A percentile compares a stretch with the other conserved stretches of the same genome.
phyloP scores from a whole-genome alignment of 305 asterid genomes.

The Vinca major region DNA sequence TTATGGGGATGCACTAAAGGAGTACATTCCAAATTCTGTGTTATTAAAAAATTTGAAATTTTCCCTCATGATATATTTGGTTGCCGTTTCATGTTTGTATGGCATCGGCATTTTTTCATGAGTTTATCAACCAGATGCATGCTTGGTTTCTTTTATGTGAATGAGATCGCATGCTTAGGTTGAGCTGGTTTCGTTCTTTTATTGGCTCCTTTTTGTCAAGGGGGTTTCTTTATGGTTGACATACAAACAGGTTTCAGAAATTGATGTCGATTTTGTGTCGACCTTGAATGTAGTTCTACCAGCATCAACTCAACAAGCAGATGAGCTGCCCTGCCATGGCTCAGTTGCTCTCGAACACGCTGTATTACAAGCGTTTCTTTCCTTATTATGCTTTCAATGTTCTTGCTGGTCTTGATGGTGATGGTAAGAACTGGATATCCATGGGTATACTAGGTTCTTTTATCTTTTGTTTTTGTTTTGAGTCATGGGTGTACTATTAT shows the following conservation, averaged over 20 bases:
- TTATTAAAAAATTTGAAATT: not conserved
- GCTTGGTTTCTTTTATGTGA: not conserved
- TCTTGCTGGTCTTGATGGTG: slow-evolving; percentile 80
- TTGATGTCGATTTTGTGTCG: slow-evolving; percentile 1
- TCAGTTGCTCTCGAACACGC: slow-evolving; percentile 76
- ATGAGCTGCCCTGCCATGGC: slow-evolving; percentile 89
- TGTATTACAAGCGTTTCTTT: slow-evolving; percentile 88
- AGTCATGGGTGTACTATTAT: too few species aligned
- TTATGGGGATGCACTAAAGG: not conserved
- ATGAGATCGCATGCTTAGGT: not conserved
- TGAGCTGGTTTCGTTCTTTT: not conserved
- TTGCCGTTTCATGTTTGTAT: not conserved
- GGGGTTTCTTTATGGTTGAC: not conserved
- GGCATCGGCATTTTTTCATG: not conserved
- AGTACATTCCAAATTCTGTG: not conserved
- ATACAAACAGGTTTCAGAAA: not conserved
- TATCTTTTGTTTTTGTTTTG: too few species aligned
- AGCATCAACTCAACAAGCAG: slow-evolving; percentile 78
- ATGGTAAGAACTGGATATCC: slow-evolving; percentile 38
- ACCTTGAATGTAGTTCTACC: slow-evolving; percentile 41
- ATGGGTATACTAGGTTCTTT: not conserved
- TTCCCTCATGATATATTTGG: not conserved
- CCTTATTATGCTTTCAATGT: slow-evolving; percentile 90
- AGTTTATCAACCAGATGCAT: not conserved
- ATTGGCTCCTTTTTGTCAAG: not conserved